Conservation (phyloP, 768 basidiomycete genomes). For the Leccinum arenicola region DNA sequence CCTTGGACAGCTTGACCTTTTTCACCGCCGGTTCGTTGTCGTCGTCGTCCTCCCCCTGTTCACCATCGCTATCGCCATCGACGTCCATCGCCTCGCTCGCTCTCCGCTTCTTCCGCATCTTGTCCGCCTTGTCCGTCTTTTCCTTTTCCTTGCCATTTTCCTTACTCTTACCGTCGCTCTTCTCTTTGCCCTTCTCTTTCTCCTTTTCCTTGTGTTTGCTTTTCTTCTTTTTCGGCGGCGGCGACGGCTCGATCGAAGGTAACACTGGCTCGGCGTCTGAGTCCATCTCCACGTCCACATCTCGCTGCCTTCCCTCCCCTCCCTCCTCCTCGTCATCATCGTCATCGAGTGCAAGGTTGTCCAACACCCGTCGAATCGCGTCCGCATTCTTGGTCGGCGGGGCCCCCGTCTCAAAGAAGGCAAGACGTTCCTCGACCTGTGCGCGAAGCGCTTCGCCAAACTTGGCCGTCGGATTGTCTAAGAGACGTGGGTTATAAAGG, state of each 20-base stretch:
- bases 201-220: constrained; percentile 33
- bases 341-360: constrained; percentile 69
- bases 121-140: constrained; percentile 4
- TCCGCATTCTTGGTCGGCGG: constrained; percentile 90
- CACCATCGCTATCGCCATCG: constrained; percentile 46
- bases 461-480: constrained; percentile 83
- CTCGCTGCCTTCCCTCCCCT: constrained; percentile 28
- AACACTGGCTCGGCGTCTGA: constrained; percentile 41
- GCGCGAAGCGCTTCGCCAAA: constrained; percentile 92
- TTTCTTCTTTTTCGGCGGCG: constrained; percentile 64
- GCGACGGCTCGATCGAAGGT: constrained; percentile 55
- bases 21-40: constrained; percentile 54
- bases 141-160: not conserved
- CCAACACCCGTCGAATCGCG: constrained; percentile 85
- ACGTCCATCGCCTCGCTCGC: constrained; percentile 67
- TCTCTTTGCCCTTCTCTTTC: constrained; percentile 4
- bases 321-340: constrained; percentile 56
- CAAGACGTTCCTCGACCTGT: constrained; percentile 94
- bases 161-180: constrained; percentile 1
- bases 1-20: constrained; percentile 77
- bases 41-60: not conserved
- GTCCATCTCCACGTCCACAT: constrained; percentile 43
- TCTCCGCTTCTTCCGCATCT: constrained; percentile 54
- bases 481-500: not conserved
- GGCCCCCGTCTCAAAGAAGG: constrained; percentile 90